Base-by-base conservation (phyloP, 1,284 basidiomycete species). In the Fereydounia khargensis region DNA sequence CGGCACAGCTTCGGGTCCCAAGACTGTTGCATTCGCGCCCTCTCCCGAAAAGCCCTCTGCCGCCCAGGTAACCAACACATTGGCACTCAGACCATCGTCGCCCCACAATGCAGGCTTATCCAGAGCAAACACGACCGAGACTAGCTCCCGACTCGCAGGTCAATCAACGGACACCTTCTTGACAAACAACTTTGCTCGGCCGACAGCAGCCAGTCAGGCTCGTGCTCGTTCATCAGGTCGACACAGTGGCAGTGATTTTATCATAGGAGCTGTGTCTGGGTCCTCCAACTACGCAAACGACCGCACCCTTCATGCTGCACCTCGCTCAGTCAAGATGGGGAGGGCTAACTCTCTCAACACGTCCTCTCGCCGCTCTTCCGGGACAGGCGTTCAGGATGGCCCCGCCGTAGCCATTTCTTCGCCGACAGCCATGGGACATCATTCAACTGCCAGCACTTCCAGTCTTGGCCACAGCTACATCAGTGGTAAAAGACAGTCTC, bases 1-100 rank as follows among this genome's bases (percentile, higher is more conserved):
- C 14, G 33, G 41, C 10, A 35, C 34, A 1, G 35, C 51, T 1
- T 35, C 41, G 9, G 47, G 21, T 18, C 35, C 27, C 30, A 70
- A 64, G 36, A 45, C 58, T 4, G 65, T 70, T 13, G 67, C 65
- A 6, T 70, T 70, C 25, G 67, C 67, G n/a, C 67, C 67, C 10
- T 70, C 67, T 4, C 67, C 67, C 18, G 65, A 65, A 33, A 70
- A 70, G 45, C 50, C 37, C 7, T 38, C 23, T 51, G 40, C 44
- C 48, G 5, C 47, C 54, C 18, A 38, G 30, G 0, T 49, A 42
- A 24, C 48, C 58, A 2, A 38, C 50, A 16, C 43, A 34, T 1
- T 9, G 25, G 7, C 24, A 14, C 7, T 24, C 39, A 8, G 9
- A 33, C 6, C 24, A 45, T 17, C 45, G 35, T 28, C 23, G 16